Evolutionary conservation across 129 eudicot species (phyloP), one percentile per base, ranked within the genome.

Genomic region (Lactuca saligna): DNA sequence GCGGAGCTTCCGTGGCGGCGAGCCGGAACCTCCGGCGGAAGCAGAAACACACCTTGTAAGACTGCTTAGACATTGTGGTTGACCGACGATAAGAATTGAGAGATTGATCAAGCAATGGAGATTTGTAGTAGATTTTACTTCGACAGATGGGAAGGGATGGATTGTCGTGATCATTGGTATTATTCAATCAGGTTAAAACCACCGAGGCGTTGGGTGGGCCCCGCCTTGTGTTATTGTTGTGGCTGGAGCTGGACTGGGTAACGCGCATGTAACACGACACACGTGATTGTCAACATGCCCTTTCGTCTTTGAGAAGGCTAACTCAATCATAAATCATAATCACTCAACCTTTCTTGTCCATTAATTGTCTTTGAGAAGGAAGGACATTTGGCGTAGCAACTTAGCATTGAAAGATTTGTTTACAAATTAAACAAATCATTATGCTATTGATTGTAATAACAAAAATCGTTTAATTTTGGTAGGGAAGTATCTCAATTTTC

Each of bases 1-100:
- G 70, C 62, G 99, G 97, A 57, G 93, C 87, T 79, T 93, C 97
- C 12, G 95, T 66, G 62, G 87, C 90, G 54, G 83, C 85, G 0
- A 89, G 80, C 39, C 75, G 79, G 82, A 93, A 93, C 54, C 87
- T 59, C 35, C 97, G 89, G 66, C 84, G 86, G 90, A 91, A 89
- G 57, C 92, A 89, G 83, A 73, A 89, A 71, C 95, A 89, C 17
- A 93, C 95, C 34, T 66, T 77, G 82, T 87, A 93, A 5, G 90
- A 79, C 50, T 91, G 93, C 64, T 80, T 84, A 1, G 85, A 75
- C 86, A 73, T 80, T 39, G 54, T 71, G 8, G 53, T 13, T 25
- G 61, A 41, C 51, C 0, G 66, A 46, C 4, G 51, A 46, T 10
- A 1, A 46, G 51, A 46, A 10, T 11, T 10, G 5, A 46, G 51